These are phyloP conservation scores for Huiozyma sinensis DNA, from an alignment of 805 yeast species.

Conservation along the genomic window DNA sequence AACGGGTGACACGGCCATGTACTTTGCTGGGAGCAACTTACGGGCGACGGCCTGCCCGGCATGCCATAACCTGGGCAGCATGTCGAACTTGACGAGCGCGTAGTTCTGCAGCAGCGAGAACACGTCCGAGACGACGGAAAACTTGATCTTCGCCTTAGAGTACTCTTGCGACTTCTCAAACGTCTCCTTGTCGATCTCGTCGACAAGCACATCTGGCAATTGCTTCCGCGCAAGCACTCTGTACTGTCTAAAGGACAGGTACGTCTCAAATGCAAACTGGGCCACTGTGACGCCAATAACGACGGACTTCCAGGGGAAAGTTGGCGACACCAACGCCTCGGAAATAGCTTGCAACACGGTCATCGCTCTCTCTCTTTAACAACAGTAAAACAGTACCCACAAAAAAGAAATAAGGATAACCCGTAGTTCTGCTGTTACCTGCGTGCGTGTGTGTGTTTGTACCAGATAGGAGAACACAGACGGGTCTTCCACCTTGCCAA, in stretches of 20 bases:
- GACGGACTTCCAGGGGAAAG: constrained; percentile 70
- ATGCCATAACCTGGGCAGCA: constrained; percentile 56
- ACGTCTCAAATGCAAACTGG: constrained; percentile 65
- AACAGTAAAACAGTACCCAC: too few species aligned
- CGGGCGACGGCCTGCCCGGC: constrained; percentile 33
- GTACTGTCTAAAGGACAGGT: constrained; percentile 69
- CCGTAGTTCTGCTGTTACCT: too few species aligned
- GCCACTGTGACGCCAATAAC: constrained; percentile 66
- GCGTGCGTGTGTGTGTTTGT: too few species aligned
- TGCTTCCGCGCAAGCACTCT: constrained; percentile 41
- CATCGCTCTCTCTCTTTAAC: neutral
- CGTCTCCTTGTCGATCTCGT: constrained; percentile 60
- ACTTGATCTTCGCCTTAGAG: constrained; percentile 65
- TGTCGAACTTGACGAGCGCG: constrained; percentile 46
- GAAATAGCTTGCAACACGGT: neutral
- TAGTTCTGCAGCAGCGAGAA: constrained; percentile 46
- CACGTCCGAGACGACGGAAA: constrained; percentile 46
- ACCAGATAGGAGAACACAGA: too few species aligned
- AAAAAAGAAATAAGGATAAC: too few species aligned
- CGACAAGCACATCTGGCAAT: constrained; percentile 61
- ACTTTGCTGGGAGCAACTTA: constrained; percentile 19
- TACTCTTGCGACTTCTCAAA: constrained; percentile 69
- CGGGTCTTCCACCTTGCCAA: too few species aligned
- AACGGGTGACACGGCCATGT: constrained; percentile 41
- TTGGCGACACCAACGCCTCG: neutral